Evolutionary conservation across 805 yeast genomes (phyloP), one percentile per base, ranked within the genome.

Genomic region (Debaryomyces castellii): DNA sequence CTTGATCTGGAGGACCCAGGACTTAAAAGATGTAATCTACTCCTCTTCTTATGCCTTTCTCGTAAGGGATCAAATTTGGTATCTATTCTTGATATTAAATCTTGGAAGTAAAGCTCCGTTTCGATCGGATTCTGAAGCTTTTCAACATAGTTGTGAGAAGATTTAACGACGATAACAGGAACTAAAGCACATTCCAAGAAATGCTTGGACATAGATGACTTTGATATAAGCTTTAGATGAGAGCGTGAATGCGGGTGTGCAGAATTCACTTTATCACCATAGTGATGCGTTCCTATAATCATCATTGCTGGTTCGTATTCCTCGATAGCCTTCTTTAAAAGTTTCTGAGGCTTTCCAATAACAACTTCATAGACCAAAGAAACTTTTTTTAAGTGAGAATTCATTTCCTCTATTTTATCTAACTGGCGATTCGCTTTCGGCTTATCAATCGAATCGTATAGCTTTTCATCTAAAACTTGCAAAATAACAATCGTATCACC

Each of bases 261-360:
- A 8, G 24, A 21, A 9, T 43, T 45, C 8, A 28, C 37, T 17
- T 41, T 47, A 40, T 58, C 57, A 11, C 57, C 66, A 18, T 59
- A 58, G 40, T 66, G 68, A 46, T 67, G 72, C 8, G 74, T 67
- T 2, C 77, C 77, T 20, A 73, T 68, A 25, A 67, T 55, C 76
- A 73, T 69, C 74, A 72, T 70, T n/a, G 67, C 66, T 2, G 77
- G 77, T 40, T 60, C 56, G 50, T 67, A 73, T 51, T 71, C 76
- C 21, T 62, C 64, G 18, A 73, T 69, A 6, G 77, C 76, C 25
- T 52, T 54, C 47, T 67, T 63, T 48, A 73, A 55, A 17, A 64
- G 45, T 47, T 68, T 67, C 48, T 67, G 71, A 4, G 76, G 74
- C 40, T 66, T 69, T 1, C 77, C 77, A 18, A 71, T 59, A 22